Base-by-base conservation (phyloP, 164 flowering plant genomes). In the Aristolochia contorta region DNA sequence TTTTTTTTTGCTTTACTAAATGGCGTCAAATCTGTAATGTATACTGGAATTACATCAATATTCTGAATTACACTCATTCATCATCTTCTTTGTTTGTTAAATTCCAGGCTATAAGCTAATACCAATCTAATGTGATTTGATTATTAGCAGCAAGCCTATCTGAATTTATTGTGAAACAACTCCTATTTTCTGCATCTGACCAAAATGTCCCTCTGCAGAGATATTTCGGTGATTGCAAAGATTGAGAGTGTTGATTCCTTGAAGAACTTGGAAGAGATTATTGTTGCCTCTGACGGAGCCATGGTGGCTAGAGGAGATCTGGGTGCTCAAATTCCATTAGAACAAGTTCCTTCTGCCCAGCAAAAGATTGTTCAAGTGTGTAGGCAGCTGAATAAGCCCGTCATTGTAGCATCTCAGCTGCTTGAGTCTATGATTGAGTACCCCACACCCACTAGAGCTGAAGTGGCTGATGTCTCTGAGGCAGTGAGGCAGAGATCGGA, bases 231-330 rank as follows among this genome's bases (percentile, higher is more conserved):
- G 15, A 80, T 93, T 73, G 92, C 96, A 67, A 93, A 90, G 75
- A 90, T 90, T 60, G 99, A 93, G 79, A 93, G 99, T 58, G 78
- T 88, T 20, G 99, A 93, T 71, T 90, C 99, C 18, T 74, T 90
- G 64, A 86, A 73, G 73, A 87, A 90, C 75, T 77, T 93, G 74
- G 89, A 90, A 71, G 96, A 87, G 70, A 90, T 93, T 64, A 82
- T 93, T 62, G 75, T 20, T 73, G 92, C 92, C 67, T 86, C 96
- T 50, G 98, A 93, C 71, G 97, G 98, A 72, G 91, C 93, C 47
- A 93, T 93, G 98, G 98, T 93, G 20, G 98, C 98, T 43, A 79
- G 98, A 80, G 98, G 98, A 52, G 98, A 93, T 65, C 72, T 90
- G 45, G 97, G 98, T 66, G 96, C 99, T 57, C 96, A 93, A 75